A percentile compares a stretch with the other conserved stretches of the same genome.
Evolutionary conservation across 306 rosid species (phyloP).

Genomic region (Glycyrrhiza uralensis): DNA sequence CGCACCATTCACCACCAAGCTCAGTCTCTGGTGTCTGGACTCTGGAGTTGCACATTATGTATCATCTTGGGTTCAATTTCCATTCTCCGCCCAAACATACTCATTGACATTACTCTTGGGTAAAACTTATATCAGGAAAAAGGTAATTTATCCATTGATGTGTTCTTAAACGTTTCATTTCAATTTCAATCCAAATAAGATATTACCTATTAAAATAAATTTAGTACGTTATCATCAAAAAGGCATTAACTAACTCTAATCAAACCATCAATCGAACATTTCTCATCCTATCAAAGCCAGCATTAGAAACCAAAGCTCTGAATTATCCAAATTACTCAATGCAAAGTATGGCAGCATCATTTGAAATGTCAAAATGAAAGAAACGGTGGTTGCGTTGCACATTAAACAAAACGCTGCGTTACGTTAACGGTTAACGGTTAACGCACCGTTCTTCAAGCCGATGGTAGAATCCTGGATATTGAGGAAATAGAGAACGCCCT

Average conservation of each 20-base stretch:
- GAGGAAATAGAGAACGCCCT: slow-evolving; percentile 56
- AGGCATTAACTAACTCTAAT: background rate
- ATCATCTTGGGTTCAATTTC: background rate
- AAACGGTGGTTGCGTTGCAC: background rate
- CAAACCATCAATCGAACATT: background rate
- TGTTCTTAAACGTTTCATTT: background rate
- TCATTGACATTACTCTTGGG: background rate
- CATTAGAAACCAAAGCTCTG: background rate
- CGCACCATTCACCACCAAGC: background rate
- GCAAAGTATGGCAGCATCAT: background rate
- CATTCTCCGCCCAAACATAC: background rate
- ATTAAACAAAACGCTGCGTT: background rate
- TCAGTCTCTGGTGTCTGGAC: background rate
- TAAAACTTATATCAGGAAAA: background rate
- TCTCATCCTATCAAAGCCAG: background rate
- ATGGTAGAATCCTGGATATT: slow-evolving; percentile 53
- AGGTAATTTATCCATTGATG: background rate
- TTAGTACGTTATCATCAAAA: background rate
- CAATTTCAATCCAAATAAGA: background rate
- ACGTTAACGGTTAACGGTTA: background rate
- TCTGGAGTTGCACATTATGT: background rate
- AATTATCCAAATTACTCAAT: background rate
- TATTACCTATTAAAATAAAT: background rate
- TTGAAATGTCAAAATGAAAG: background rate
- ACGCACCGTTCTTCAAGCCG: slow-evolving; percentile 57